These are phyloP conservation scores for Starmerella tilneyi DNA, from an alignment of 805 yeast species.

Conservation along the genomic window DNA sequence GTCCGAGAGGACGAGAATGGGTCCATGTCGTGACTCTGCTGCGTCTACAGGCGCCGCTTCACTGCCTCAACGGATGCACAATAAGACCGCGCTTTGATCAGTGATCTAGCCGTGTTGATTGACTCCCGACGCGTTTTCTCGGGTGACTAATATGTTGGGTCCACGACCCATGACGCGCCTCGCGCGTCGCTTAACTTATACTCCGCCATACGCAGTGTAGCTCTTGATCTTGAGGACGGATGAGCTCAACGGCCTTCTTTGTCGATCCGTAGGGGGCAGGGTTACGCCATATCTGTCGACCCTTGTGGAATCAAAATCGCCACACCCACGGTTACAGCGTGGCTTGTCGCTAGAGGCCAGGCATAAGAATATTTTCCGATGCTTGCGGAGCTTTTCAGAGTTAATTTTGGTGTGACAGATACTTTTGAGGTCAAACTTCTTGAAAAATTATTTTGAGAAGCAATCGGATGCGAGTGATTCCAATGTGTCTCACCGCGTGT, in stretches of 20 bases:
- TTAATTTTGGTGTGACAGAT: no score
- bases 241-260: background rate
- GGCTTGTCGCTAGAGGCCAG: no score
- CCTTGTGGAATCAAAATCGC: background rate
- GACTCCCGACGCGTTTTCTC: conserved; percentile 5
- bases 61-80: background rate
- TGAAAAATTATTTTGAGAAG: no score
- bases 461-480: no score
- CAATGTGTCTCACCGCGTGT: no score
- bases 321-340: background rate
- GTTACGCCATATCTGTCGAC: background rate
- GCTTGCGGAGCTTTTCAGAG: no score
- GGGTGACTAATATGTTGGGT: conserved; percentile 5
- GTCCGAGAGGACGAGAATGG: conserved; percentile 14
- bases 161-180: conserved; percentile 5
- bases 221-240: background rate
- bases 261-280: background rate
- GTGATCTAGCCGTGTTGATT: conserved; percentile 3
- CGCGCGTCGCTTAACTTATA: conserved; percentile 7
- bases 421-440: no score
- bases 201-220: background rate
- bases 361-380: no score
- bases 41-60: conserved; percentile 5
- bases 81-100: background rate
- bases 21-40: conserved; percentile 12